A percentile compares a stretch with the other conserved stretches of the same genome.
Conservation (phyloP, 2,329 filamentous ascomycete genomes). For the Trichoderma atrobrunneum region DNA sequence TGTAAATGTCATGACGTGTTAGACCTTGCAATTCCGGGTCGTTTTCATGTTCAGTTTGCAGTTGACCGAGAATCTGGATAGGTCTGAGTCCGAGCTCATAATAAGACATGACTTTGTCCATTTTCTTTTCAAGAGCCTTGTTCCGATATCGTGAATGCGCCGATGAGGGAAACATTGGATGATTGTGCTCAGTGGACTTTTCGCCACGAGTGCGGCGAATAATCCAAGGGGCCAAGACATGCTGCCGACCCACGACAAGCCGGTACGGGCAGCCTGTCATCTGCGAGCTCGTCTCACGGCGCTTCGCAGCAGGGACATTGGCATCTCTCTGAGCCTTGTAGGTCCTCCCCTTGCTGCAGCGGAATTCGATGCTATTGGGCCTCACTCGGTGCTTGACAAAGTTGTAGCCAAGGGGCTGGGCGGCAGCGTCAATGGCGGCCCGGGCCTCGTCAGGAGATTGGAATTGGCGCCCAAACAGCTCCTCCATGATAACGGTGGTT, state of each 20-base stretch:
- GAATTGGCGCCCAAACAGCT: background rate
- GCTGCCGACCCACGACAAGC: background rate
- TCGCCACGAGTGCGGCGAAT: background rate
- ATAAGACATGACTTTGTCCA: background rate
- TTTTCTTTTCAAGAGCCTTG: background rate
- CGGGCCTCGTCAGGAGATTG: background rate
- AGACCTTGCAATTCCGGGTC: background rate
- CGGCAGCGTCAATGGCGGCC: background rate
- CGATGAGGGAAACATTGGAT: background rate
- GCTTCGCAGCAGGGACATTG: background rate
- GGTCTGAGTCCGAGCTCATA: background rate
- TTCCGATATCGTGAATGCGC: background rate
- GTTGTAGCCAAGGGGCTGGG: background rate
- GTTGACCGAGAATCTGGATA: background rate
- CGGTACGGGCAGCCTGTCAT: background rate
- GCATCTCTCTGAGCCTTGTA: background rate
- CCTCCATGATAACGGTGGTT: background rate
- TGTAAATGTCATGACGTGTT: background rate
- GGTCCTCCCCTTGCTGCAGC: background rate
- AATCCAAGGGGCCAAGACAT: background rate
- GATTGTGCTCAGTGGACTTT: background rate
- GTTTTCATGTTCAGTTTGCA: background rate
- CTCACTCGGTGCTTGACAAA: background rate
- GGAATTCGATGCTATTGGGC: background rate
- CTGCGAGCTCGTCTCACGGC: background rate